phyloP scores from a whole-genome alignment of 768 basidiomycete genomes.

The Russula abietina region DNA sequence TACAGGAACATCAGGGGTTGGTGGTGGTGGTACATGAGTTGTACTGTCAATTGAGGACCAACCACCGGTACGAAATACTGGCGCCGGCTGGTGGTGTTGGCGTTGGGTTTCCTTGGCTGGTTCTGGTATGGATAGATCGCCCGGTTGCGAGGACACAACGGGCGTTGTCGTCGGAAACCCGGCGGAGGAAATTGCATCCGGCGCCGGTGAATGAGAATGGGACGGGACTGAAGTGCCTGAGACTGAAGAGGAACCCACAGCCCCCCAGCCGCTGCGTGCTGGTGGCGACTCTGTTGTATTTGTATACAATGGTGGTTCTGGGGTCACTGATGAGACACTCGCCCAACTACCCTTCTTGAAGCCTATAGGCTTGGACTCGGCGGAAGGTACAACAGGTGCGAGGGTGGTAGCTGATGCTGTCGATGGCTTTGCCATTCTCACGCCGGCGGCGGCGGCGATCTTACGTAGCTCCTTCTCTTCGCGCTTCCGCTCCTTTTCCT shows the following conservation, averaged over 20 bases:
- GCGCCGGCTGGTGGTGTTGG: slow-evolving; percentile 30
- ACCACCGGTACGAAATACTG: slow-evolving; percentile 55
- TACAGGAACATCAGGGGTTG: background rate
- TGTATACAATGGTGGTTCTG: slow-evolving; percentile 1
- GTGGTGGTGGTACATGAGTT: slow-evolving; percentile 18
- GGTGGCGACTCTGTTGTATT: slow-evolving; percentile 33
- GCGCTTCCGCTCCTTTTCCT: slow-evolving; percentile 79
- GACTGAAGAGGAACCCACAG: slow-evolving; percentile 34
- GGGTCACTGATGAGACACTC: background rate
- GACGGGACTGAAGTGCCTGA: background rate
- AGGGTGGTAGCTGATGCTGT: slow-evolving; percentile 29
- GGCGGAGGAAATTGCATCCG: background rate
- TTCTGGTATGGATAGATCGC: background rate
- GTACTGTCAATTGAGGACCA: slow-evolving; percentile 62
- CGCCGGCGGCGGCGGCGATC: slow-evolving; percentile 74
- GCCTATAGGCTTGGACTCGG: slow-evolving; percentile 27
- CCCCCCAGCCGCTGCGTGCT: slow-evolving; percentile 40
- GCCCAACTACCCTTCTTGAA: slow-evolving; percentile 32
- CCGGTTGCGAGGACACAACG: background rate
- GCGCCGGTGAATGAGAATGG: slow-evolving; percentile 7
- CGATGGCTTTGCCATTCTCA: slow-evolving; percentile 44
- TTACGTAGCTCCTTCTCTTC: slow-evolving; percentile 83
- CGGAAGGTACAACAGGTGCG: slow-evolving; percentile 18
- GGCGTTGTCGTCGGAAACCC: background rate
- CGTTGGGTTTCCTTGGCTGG: background rate